Evolutionary conservation across 148 eudicot genomes (phyloP).

Genomic region (Rhododendron vialii): DNA sequence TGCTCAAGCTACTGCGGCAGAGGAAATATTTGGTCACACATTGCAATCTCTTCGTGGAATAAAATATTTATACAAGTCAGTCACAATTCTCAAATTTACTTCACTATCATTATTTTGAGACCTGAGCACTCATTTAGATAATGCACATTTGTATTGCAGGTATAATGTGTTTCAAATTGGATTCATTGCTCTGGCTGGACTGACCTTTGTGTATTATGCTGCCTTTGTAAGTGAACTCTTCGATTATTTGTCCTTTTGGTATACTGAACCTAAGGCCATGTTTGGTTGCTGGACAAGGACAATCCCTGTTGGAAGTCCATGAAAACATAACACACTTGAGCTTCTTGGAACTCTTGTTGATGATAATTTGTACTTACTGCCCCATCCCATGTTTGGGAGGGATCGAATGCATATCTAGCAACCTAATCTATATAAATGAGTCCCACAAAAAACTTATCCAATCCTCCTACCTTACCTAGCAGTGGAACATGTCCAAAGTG

Average conservation of each 20-base stretch:
- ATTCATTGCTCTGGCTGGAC: conserved; percentile 64
- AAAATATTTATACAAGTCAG: conserved; percentile 94
- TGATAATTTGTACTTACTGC: background rate
- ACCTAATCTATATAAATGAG: background rate
- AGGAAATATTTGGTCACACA: conserved; percentile 94
- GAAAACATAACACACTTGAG: too few relatives aligned
- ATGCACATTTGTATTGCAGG: conserved; percentile 38
- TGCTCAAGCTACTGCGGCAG: conserved; percentile 99
- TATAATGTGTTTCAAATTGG: conserved; percentile 93
- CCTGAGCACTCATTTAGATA: background rate
- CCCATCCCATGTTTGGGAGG: background rate
- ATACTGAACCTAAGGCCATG: background rate
- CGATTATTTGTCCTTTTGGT: background rate
- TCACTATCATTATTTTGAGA: background rate
- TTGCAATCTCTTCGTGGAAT: conserved; percentile 96
- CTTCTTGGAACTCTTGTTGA: background rate
- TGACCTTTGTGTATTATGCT: conserved; percentile 81
- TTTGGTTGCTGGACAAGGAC: background rate
- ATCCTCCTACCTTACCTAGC: background rate
- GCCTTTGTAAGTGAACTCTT: conserved; percentile 63
- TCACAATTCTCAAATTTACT: background rate
- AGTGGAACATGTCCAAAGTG: background rate
- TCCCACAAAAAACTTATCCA: background rate
- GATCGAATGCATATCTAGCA: background rate
- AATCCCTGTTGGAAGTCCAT: background rate